Percentiles rank a stretch among this genome's conserved stretches.
Conservation (phyloP, 2,329 filamentous ascomycete species). For the Fusarium gaditjirri region DNA sequence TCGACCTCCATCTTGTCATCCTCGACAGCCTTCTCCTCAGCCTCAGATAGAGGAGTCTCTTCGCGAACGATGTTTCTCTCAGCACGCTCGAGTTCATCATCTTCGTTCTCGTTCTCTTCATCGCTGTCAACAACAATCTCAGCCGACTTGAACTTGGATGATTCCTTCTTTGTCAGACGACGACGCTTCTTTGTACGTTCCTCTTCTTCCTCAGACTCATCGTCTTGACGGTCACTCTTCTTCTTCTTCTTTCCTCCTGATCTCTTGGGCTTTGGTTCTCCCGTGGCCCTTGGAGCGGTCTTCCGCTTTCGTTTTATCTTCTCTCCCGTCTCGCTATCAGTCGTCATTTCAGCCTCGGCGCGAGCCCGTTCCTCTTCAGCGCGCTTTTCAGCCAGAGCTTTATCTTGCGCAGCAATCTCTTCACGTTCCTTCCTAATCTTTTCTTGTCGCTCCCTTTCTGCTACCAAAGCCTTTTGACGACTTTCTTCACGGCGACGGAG, state of each 20-base stretch:
- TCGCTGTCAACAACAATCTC: constrained; percentile 86
- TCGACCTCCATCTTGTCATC: constrained; percentile 66
- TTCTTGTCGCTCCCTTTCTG: constrained; percentile 77
- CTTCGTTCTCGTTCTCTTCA: constrained; percentile 57
- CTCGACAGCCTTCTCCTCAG: constrained; percentile 50
- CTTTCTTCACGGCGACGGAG: constrained; percentile 81
- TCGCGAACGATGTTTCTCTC: constrained; percentile 55
- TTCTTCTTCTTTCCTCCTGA: constrained; percentile 59
- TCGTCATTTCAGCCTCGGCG: constrained; percentile 79
- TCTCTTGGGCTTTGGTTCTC: constrained; percentile 59
- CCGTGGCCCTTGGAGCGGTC: constrained; percentile 52
- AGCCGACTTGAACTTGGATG: constrained; percentile 82
- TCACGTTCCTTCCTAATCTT: constrained; percentile 89
- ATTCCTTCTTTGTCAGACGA: constrained; percentile 62
- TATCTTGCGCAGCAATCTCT: constrained; percentile 80
- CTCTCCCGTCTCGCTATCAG: constrained; percentile 84
- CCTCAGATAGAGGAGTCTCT: constrained; percentile 51
- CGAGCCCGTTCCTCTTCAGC: constrained; percentile 49
- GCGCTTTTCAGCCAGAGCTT: constrained; percentile 75
- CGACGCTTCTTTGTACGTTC: constrained; percentile 70
- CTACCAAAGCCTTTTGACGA: constrained; percentile 72
- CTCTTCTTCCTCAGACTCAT: constrained; percentile 57
- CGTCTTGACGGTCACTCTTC: constrained; percentile 54
- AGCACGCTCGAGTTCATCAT: constrained; percentile 57
- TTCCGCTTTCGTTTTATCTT: constrained; percentile 82